phyloP scores from a whole-genome alignment of 2,329 filamentous ascomycete species.

The Botrytis pseudocinerea region DNA sequence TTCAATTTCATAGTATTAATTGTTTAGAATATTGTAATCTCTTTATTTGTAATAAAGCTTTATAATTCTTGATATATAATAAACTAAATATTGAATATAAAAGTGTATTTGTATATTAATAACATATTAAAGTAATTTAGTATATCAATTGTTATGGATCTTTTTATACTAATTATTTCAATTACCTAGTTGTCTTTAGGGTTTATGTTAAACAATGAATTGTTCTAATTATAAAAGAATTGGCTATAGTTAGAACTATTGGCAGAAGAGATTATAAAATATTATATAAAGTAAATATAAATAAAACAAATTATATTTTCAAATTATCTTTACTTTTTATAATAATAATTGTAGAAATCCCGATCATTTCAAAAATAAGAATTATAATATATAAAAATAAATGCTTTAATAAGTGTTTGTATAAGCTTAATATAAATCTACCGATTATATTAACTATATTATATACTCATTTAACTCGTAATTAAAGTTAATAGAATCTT shows the following conservation, averaged over 20 bases:
- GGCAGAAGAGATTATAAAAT: background rate
- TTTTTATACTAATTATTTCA: background rate
- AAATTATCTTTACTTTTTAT: background rate
- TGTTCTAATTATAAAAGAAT: background rate
- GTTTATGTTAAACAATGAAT: background rate
- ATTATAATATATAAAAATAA: background rate
- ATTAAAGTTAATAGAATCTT: too few species aligned
- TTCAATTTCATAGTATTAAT: too few species aligned
- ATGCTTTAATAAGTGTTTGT: too few species aligned
- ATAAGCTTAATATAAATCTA: too few species aligned
- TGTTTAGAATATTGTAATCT: too few species aligned
- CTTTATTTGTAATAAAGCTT: too few species aligned
- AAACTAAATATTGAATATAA: background rate
- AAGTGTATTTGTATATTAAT: background rate
- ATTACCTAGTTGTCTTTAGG: background rate
- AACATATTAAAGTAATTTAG: background rate
- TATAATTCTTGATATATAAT: background rate
- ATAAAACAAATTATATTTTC: background rate
- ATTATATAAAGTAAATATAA: background rate
- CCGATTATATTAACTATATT: too few species aligned
- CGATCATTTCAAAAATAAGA: background rate
- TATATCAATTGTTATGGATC: background rate
- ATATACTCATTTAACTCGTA: too few species aligned
- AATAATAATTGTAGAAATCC: background rate
- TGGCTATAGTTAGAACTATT: background rate